phyloP scores from a whole-genome alignment of 129 eudicot genomes.

The Deinandra increscens region DNA sequence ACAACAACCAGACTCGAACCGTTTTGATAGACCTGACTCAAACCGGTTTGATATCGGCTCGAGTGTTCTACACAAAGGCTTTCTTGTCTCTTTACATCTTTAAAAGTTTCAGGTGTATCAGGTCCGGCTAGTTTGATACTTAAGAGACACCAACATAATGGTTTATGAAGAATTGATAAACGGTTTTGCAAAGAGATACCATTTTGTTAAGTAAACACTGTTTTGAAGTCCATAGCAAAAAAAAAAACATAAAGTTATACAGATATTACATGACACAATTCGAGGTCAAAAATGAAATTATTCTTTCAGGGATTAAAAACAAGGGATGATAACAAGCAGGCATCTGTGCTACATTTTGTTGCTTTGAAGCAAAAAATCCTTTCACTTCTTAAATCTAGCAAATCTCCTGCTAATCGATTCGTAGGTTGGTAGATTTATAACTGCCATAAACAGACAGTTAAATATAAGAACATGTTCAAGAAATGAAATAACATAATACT shows the following conservation, averaged over 20 bases:
- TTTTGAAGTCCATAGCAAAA: constrained; percentile 24
- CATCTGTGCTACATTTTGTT: constrained; percentile 4
- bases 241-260: constrained; percentile 26
- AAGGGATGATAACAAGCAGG: constrained; percentile 23
- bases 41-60: no score
- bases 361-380: constrained; percentile 11
- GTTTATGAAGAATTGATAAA: neutral
- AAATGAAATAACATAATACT: neutral
- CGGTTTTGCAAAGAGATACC: neutral
- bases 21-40: no score
- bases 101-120: no score
- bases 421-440: constrained; percentile 70
- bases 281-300: constrained; percentile 26
- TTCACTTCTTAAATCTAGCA: constrained; percentile 23
- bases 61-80: no score
- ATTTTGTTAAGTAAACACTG: neutral
- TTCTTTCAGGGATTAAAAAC: constrained; percentile 19
- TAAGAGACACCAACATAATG: neutral
- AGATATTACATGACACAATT: constrained; percentile 24
- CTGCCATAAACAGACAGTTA: constrained; percentile 37
- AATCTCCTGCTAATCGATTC: constrained; percentile 61
- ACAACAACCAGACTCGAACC: no score
- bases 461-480: neutral
- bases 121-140: no score
- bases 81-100: neutral